Percentiles rank a stretch among this genome's conserved stretches.
Evolutionary conservation across 345 rosid genomes (phyloP).

Genomic region (Salix koriyanagi): DNA sequence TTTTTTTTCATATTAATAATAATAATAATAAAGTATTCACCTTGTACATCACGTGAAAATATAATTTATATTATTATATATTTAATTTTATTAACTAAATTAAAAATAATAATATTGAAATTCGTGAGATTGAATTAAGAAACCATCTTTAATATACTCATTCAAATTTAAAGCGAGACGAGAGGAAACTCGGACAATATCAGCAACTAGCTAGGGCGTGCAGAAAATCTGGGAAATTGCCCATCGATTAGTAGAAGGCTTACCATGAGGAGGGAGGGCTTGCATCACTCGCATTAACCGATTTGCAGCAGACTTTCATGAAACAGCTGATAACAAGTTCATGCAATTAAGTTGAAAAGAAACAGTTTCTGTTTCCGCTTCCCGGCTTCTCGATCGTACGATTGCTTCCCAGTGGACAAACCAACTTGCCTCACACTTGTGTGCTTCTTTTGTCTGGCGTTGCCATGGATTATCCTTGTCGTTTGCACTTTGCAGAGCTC

Average conservation of each 20-base stretch:
- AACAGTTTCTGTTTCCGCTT: constrained; percentile 1
- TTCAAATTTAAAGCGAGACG: no score
- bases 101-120: no score
- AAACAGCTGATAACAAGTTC: not conserved
- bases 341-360: not conserved
- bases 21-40: no score
- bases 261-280: not conserved
- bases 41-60: no score
- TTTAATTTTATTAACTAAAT: no score
- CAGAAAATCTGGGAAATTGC: not conserved
- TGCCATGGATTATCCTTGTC: not conserved
- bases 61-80: no score
- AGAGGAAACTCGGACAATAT: no score
- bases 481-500: not conserved
- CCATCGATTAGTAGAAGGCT: not conserved
- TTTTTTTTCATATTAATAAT: no score
- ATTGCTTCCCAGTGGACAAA: not conserved
- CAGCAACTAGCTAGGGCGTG: not conserved
- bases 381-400: not conserved
- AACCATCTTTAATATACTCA: no score
- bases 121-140: no score
- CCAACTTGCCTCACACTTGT: not conserved
- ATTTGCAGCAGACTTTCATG: not conserved
- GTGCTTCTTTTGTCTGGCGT: not conserved
- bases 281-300: not conserved